These are phyloP conservation scores for Jatropha curcas DNA, from an alignment of 345 rosid genomes.

Conservation along the genomic window DNA sequence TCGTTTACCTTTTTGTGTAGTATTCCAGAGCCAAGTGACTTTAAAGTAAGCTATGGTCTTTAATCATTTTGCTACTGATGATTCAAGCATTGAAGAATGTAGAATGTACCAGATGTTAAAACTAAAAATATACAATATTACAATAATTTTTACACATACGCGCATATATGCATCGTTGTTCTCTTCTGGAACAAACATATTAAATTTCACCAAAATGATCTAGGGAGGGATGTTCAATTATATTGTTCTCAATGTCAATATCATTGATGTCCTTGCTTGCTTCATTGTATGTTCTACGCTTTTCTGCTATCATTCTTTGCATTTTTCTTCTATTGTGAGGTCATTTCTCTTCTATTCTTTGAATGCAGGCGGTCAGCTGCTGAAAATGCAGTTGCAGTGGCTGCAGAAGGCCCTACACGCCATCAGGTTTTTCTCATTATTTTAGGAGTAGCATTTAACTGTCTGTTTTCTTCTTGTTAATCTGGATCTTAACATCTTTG, in stretches of 20 bases:
- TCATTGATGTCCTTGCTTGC: neutral
- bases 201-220: neutral
- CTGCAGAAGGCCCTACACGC: conserved; percentile 30
- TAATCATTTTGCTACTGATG: neutral
- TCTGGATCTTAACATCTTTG: conserved; percentile 5
- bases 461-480: conserved; percentile 1
- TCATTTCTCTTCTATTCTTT: conserved; percentile 13
- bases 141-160: neutral
- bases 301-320: neutral
- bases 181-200: neutral
- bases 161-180: neutral
- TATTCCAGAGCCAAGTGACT: neutral
- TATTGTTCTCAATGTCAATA: neutral
- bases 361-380: conserved; percentile 37
- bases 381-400: conserved; percentile 34
- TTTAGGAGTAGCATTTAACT: neutral
- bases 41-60: neutral
- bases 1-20: neutral
- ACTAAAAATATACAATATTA: neutral
- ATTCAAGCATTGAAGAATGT: conserved; percentile 6
- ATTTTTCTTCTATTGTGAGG: neutral
- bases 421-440: conserved; percentile 44
- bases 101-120: neutral
- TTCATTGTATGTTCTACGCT: neutral
- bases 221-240: neutral